A percentile compares a stretch with the other conserved stretches of the same genome.
phyloP scores from a whole-genome alignment of 768 basidiomycete species.

The Agaricus blazei region DNA sequence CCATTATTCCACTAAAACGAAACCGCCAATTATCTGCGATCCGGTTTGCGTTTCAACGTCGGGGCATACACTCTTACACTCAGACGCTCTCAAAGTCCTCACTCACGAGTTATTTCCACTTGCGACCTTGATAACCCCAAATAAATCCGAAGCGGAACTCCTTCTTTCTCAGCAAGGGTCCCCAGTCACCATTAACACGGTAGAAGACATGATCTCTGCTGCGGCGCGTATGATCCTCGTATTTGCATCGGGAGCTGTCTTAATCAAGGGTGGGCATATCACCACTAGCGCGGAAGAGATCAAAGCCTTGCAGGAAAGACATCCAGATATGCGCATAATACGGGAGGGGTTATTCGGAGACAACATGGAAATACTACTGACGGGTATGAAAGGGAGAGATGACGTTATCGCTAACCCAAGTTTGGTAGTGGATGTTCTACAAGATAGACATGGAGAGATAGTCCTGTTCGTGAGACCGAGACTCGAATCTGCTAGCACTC shows the following conservation, averaged over 20 bases:
- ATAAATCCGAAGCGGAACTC: conserved; percentile 74
- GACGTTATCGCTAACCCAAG: conserved; percentile 12
- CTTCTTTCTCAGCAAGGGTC: conserved; percentile 41
- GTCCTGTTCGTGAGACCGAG: conserved; percentile 58
- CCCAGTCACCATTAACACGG: conserved; percentile 28
- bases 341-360: conserved; percentile 43
- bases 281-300: conserved; percentile 42
- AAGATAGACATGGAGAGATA: conserved; percentile 27
- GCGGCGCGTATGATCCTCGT: conserved; percentile 38
- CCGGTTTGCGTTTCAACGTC: conserved; percentile 92
- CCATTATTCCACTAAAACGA: conserved; percentile 4
- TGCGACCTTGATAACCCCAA: conserved; percentile 75
- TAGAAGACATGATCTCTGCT: conserved; percentile 59
- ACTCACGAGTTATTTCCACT: conserved; percentile 65
- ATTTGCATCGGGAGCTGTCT: conserved; percentile 50
- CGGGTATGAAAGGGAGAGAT: conserved; percentile 11
- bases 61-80: conserved; percentile 70
- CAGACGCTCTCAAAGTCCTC: conserved; percentile 58
- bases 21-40: conserved; percentile 69
- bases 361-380: conserved; percentile 60
- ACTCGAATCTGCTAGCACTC: conserved; percentile 68
- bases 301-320: conserved; percentile 18
- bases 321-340: conserved; percentile 31
- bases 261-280: conserved; percentile 87
- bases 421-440: conserved; percentile 65